These are phyloP conservation scores for Pseudotsuga menziesii DNA, from an alignment of 75 land plant genomes.

Conservation along the genomic window DNA sequence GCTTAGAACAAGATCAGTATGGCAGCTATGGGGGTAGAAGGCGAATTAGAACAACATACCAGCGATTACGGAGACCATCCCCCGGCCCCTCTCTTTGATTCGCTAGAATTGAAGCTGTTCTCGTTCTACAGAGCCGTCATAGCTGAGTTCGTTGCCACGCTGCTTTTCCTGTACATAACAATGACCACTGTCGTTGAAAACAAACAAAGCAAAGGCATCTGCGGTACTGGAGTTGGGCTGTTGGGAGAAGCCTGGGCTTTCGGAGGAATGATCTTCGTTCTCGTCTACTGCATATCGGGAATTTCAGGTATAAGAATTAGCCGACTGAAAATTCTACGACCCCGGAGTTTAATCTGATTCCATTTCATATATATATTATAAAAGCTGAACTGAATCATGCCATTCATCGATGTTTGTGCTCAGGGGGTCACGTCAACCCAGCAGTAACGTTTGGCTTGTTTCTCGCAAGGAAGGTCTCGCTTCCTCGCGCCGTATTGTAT, in stretches of 20 bases:
- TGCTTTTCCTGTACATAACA: conserved; percentile 47
- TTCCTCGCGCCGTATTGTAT: conserved; percentile 14
- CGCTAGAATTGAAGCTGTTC: conserved; percentile 29
- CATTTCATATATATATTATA: background rate
- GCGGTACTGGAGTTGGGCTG: conserved; percentile 41
- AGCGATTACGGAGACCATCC: conserved; percentile 54
- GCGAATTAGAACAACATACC: background rate
- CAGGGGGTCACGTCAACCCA: conserved; percentile 17
- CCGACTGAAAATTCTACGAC: background rate
- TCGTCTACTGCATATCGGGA: conserved; percentile 55
- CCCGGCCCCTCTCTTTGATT: conserved; percentile 33
- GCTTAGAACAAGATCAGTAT: too few relatives aligned
- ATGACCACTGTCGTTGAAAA: conserved; percentile 47
- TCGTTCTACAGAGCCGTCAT: conserved; percentile 55
- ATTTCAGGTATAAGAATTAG: conserved; percentile 41
- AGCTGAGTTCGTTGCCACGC: conserved; percentile 57
- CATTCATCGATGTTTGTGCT: background rate
- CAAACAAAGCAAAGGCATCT: background rate
- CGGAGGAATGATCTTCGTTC: conserved; percentile 62
- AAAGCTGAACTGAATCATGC: background rate
- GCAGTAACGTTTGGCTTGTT: conserved; percentile 19
- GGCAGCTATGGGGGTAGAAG: conserved; percentile 12
- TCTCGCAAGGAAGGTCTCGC: conserved; percentile 20
- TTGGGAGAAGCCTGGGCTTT: conserved; percentile 58
- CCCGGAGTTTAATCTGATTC: background rate